Evolutionary conservation across 148 eudicot species (phyloP), one percentile per base, ranked within the genome.

Genomic region (Amaranthus cruentus): DNA sequence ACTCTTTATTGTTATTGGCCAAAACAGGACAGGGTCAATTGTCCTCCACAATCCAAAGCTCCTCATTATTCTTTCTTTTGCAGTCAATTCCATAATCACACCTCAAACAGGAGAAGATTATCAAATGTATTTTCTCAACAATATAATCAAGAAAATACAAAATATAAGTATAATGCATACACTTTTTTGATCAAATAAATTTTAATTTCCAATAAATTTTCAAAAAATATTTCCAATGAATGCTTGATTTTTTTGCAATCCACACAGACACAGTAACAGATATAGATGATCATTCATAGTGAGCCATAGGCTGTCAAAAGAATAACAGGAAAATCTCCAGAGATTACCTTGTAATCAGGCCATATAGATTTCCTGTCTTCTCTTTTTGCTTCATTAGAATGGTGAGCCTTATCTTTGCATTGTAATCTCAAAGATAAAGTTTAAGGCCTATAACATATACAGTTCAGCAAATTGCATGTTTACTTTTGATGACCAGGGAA

Each of bases 341-440:
- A 73, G 69, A 54, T 73, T 62, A 62, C 66, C 75, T 65, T 55
- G n/a, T 65, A 55, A 12, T 55, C 50, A 62, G 50, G 70, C 47
- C 61, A 65, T 53, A 65, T 47, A 65, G 76, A 74, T 64, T 74
- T 74, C 51, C 47, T 74, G 70, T 74, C 61, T 54, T 65, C 43
- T 59, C 59, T 61, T 60, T 68, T n/a, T 60, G 68, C 44, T 69
- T 9, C 51, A 49, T 57, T 58, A 48, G 43, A 68, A 68, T 59
- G 49, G 49, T 47, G 64, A 70, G 14, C 70, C 70, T 63, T 63
- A 53, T 66, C 74, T 18, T 18, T 18, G 71, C 57, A 77, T 70
- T 0, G 38, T 28, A 62, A 47, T 77, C 70, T 53, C 49, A 11
- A 48, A 43, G 47, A 53, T 54, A 6, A 67, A 50, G 44, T 49